Evolutionary conservation across 2,329 filamentous ascomycete species (phyloP).

Genomic region (Ophiostoma ips): DNA sequence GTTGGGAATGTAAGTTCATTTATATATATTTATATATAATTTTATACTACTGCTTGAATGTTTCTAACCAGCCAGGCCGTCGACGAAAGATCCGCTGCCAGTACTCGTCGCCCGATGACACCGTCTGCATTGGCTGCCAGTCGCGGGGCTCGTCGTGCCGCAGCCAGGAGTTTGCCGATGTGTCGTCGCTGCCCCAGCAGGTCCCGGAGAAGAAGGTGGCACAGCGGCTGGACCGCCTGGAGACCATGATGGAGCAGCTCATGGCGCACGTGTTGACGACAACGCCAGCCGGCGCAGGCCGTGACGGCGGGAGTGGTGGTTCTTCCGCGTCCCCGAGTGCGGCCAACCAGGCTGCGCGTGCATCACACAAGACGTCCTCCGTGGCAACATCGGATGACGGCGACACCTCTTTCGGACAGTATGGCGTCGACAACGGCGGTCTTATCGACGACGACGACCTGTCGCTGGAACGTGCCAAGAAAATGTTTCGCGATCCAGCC

Average conservation of each 20-base stretch:
- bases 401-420: not conserved
- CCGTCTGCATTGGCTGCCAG: conserved; percentile 30
- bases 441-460: not conserved
- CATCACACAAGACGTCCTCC: conserved; percentile 8
- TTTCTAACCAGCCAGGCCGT: conserved; percentile 17
- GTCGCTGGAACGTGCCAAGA: not conserved
- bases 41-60: too few relatives aligned
- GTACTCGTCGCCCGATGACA: conserved; percentile 24
- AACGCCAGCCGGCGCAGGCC: too few relatives aligned
- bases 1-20: conserved; percentile 35
- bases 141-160: conserved; percentile 27
- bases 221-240: conserved; percentile 31
- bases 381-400: conserved; percentile 12
- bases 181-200: conserved; percentile 15
- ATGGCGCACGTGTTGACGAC: conserved; percentile 23
- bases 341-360: not conserved
- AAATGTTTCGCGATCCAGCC: conserved; percentile 1
- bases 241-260: conserved; percentile 32
- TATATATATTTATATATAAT: too few relatives aligned
- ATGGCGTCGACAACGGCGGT: not conserved
- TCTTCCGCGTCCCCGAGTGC: not conserved
- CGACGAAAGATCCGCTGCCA: conserved; percentile 36
- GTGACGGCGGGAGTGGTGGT: not conserved
- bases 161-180: conserved; percentile 31
- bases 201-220: conserved; percentile 26